Evolutionary conservation across 495 filamentous ascomycete genomes (phyloP).

Genomic region (Paragyromitra xinjiangensis): DNA sequence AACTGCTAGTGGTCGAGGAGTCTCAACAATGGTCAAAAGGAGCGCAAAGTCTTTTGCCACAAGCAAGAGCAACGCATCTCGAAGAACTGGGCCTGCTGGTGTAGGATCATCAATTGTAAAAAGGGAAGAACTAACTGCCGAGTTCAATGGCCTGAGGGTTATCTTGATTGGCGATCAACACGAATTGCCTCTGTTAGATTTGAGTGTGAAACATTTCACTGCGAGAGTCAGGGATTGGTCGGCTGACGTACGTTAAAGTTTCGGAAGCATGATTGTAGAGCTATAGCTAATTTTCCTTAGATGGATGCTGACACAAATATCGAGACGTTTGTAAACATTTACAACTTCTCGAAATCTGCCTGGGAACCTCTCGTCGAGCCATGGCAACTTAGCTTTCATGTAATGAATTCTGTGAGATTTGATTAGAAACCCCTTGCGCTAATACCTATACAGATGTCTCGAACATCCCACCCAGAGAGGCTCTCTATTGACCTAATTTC

Average conservation of each 20-base stretch:
- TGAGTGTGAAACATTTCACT: conserved; percentile 90
- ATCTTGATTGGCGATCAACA: conserved; percentile 95
- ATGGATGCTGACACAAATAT: conserved; percentile 87
- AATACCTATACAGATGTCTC: conserved; percentile 68
- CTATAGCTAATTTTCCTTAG: conserved; percentile 40
- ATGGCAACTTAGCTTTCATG: conserved; percentile 86
- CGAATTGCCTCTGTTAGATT: conserved; percentile 90
- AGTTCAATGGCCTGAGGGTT: conserved; percentile 86
- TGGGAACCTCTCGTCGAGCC: conserved; percentile 98
- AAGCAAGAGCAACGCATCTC: conserved; percentile 58
- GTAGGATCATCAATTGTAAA: conserved; percentile 68
- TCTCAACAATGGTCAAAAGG: conserved; percentile 67
- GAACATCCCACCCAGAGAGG: conserved; percentile 75
- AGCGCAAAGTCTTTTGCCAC: conserved; percentile 59
- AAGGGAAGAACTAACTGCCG: conserved; percentile 84
- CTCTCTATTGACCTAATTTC: conserved; percentile 87
- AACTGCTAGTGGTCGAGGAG: conserved; percentile 70
- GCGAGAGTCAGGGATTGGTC: conserved; percentile 90
- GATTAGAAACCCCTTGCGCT: neutral
- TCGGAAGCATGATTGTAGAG: neutral
- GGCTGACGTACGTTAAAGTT: conserved; percentile 62
- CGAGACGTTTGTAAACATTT: conserved; percentile 93
- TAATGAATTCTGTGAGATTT: conserved; percentile 6
- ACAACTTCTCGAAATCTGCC: conserved; percentile 97
- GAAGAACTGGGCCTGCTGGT: conserved; percentile 48